A percentile compares a stretch with the other conserved stretches of the same genome.
phyloP scores from a whole-genome alignment of 352 stramenopile species.

The Globisporangium abappressorium region DNA sequence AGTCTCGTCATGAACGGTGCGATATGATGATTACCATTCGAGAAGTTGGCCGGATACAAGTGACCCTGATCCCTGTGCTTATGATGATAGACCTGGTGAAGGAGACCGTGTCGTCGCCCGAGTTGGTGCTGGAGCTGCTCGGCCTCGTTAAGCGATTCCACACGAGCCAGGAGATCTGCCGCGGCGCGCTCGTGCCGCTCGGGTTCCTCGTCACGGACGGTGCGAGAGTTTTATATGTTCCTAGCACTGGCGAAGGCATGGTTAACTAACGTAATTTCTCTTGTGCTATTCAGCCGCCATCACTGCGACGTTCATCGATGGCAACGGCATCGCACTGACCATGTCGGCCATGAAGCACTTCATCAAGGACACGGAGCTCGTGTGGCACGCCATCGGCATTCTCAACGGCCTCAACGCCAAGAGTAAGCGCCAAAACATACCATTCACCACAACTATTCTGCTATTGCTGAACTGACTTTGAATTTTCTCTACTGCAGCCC shows the following conservation, averaged over 20 bases:
- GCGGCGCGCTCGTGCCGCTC: conserved; percentile 47
- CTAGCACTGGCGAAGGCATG: background rate
- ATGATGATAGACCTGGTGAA: conserved; percentile 53
- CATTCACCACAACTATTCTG: no score
- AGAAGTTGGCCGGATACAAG: background rate
- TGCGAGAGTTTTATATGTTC: conserved; percentile 12
- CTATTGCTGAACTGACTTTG: no score
- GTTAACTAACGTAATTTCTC: background rate
- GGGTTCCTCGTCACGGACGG: conserved; percentile 69
- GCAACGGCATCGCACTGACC: conserved; percentile 56
- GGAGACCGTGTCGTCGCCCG: conserved; percentile 48
- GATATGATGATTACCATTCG: background rate
- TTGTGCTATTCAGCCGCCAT: conserved; percentile 31
- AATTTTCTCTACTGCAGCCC: conserved; percentile 17
- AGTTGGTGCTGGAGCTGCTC: conserved; percentile 52
- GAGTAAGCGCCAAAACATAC: conserved; percentile 23
- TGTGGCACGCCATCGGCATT: conserved; percentile 70
- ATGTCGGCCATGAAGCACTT: conserved; percentile 51
- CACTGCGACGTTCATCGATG: conserved; percentile 56
- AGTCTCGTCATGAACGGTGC: conserved; percentile 75
- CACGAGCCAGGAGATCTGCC: conserved; percentile 44
- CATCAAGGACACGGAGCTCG: conserved; percentile 56
- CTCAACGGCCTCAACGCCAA: conserved; percentile 64
- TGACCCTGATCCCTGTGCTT: background rate
- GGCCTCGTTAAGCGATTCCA: conserved; percentile 57